These are phyloP conservation scores for Leucosporidium scottii DNA, from an alignment of 768 basidiomycete genomes.

Conservation along the genomic window DNA sequence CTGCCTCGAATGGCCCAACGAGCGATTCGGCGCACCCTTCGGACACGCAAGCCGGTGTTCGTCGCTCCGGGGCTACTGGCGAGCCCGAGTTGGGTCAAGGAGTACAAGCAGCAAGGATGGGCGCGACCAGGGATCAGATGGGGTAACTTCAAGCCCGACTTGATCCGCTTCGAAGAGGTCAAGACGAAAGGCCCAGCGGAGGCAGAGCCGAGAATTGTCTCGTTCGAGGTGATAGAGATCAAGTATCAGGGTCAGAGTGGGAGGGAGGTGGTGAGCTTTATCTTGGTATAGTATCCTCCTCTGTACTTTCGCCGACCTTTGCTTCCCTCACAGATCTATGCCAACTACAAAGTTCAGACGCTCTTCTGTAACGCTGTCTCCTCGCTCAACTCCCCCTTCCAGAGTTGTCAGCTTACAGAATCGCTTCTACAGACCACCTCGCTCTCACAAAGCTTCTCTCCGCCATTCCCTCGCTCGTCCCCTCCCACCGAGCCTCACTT, in stretches of 20 bases:
- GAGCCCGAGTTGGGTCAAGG: constrained; percentile 12
- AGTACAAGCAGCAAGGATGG: constrained; percentile 19
- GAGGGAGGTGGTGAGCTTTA: constrained; percentile 2
- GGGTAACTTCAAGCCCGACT: constrained; percentile 20
- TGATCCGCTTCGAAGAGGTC: constrained; percentile 17
- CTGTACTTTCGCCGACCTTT: accelerated
- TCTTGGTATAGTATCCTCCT: background rate
- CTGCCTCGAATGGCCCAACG: constrained; percentile 33
- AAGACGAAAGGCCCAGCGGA: background rate
- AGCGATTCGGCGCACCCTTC: constrained; percentile 38
- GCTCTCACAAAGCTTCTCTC: constrained; percentile 16
- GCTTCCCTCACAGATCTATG: constrained; percentile 15
- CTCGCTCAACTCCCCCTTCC: background rate
- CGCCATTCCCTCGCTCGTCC: constrained; percentile 5
- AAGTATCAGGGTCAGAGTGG: constrained; percentile 10
- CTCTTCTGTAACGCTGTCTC: constrained; percentile 8
- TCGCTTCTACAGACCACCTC: constrained; percentile 16
- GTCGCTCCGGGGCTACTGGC: constrained; percentile 8
- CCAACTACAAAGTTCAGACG: constrained; percentile 26
- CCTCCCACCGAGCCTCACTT: constrained; percentile 20
- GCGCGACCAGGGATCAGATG: constrained; percentile 19
- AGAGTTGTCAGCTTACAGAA: background rate
- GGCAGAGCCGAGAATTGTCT: background rate
- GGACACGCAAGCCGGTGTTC: constrained; percentile 4
- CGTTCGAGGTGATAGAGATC: constrained; percentile 27